These are phyloP conservation scores for Neolecta irregularis DNA, from an alignment of 1,139 yeast genomes.

Conservation along the genomic window DNA sequence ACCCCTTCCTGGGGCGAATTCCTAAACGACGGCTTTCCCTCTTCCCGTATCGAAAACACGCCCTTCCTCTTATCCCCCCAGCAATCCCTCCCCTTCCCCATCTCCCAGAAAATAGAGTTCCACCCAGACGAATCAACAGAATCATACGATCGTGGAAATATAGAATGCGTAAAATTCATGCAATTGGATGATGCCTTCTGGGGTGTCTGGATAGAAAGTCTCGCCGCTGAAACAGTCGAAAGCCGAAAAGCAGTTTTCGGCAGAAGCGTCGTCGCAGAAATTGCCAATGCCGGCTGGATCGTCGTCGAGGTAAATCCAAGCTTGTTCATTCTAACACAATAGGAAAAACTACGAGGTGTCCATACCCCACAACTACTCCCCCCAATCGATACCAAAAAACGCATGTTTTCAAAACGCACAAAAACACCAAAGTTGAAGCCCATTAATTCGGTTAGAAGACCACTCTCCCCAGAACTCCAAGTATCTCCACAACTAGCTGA, in stretches of 20 bases:
- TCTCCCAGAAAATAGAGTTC: not conserved
- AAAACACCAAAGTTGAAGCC: too few species aligned
- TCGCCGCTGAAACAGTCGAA: conserved; percentile 2
- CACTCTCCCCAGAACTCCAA: too few species aligned
- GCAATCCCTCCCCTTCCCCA: not conserved
- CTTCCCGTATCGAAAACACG: not conserved
- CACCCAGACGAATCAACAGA: conserved; percentile 1
- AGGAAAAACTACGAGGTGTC: too few species aligned
- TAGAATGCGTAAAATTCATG: not conserved
- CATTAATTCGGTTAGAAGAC: too few species aligned
- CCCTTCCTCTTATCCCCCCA: not conserved
- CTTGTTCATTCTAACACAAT: not conserved
- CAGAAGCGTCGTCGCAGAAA: not conserved
- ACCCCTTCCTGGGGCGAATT: not conserved
- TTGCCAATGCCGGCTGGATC: conserved; percentile 1
- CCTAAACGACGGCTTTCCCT: not conserved
- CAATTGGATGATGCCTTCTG: conserved; percentile 3
- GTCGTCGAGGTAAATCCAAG: conserved; percentile 1
- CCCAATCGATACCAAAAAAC: too few species aligned
- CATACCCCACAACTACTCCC: too few species aligned
- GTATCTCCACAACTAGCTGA: too few species aligned
- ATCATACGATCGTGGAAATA: conserved; percentile 1
- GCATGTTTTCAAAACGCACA: too few species aligned
- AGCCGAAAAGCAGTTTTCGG: conserved; percentile 1
- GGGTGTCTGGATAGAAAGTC: conserved; percentile 3